Percentiles rank a stretch among this genome's conserved stretches.
These are phyloP conservation scores for Talaromyces trachyspermus DNA, from an alignment of 495 filamentous ascomycete species.

Conservation along the genomic window DNA sequence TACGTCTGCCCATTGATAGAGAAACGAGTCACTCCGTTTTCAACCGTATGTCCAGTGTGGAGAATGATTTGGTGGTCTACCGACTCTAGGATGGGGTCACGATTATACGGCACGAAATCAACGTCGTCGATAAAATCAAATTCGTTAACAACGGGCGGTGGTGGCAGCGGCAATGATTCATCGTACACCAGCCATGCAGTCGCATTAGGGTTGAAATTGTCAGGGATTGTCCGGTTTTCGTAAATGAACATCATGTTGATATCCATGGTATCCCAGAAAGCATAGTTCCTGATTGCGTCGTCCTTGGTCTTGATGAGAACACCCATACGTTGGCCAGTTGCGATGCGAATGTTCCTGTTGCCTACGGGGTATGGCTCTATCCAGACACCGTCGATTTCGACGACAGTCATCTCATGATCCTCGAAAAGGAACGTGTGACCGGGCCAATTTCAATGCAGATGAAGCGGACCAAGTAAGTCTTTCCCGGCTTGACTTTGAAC, in stretches of 20 bases:
- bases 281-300: conserved; percentile 37
- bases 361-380: conserved; percentile 46
- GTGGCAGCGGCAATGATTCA: conserved; percentile 47
- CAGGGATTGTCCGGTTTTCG: conserved; percentile 18
- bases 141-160: conserved; percentile 44
- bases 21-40: conserved; percentile 52
- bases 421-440: conserved; percentile 48
- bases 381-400: conserved; percentile 70
- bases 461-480: conserved; percentile 61
- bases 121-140: conserved; percentile 69
- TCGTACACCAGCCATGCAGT: conserved; percentile 79
- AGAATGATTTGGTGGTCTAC: conserved; percentile 28
- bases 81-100: conserved; percentile 37
- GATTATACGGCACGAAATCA: conserved; percentile 58
- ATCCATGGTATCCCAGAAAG: conserved; percentile 53
- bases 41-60: conserved; percentile 46
- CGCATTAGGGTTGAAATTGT: conserved; percentile 57
- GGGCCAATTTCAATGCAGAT: conserved; percentile 55
- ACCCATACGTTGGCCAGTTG: conserved; percentile 64
- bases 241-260: conserved; percentile 48
- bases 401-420: conserved; percentile 52
- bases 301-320: conserved; percentile 54
- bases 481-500: conserved; percentile 39
- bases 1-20: conserved; percentile 41
- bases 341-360: conserved; percentile 51